Evolutionary conservation across 1,139 yeast species (phyloP), one percentile per base, ranked within the genome.

Genomic region (Geotrichum klebahnii): DNA sequence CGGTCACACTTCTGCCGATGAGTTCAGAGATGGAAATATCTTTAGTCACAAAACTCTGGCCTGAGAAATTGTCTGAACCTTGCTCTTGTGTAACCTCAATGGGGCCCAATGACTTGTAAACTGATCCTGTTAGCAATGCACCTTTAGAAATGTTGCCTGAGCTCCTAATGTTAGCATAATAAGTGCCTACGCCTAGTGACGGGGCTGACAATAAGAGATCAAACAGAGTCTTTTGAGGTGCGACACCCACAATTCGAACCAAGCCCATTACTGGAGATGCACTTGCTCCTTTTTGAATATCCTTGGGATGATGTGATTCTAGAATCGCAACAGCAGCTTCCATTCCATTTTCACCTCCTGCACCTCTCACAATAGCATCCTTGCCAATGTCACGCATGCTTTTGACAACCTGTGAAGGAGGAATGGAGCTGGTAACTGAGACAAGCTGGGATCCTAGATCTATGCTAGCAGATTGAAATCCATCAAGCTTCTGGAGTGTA

Each of bases 241-340:
- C 67, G 14, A 84, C 83, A 46, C 84, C 76, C n/a, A 90, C 95
- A 50, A 92, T 81, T 56, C 97, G 75, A 1, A 90, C 96, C 51
- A 90, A 75, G 1, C 97, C 97, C 61, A 84, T 80, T 29, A 90
- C 95, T 0, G 94, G 87, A 16, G 38, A 19, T 2, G 44, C 44
- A 3, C 45, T 33, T 5, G 43, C 17, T 6, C 36, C 39, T 48
- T 77, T 76, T 23, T 58, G 57, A 29, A 56, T 57, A 56, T 81
- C 81, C 46, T 70, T 68, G 1, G 69, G 65, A 52, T 74, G 79
- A 61, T 83, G 84, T 16, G 85, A 77, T 64, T 92, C 97, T 52
- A 90, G 69, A 44, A 90, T 90, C 57, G 95, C 82, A 28, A 90
- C 97, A 0, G 96, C 97, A 0, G 97, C 96, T 23, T 90, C 79